Conservation (phyloP, 2,329 filamentous ascomycete species). For the Sclerotinia borealis region DNA sequence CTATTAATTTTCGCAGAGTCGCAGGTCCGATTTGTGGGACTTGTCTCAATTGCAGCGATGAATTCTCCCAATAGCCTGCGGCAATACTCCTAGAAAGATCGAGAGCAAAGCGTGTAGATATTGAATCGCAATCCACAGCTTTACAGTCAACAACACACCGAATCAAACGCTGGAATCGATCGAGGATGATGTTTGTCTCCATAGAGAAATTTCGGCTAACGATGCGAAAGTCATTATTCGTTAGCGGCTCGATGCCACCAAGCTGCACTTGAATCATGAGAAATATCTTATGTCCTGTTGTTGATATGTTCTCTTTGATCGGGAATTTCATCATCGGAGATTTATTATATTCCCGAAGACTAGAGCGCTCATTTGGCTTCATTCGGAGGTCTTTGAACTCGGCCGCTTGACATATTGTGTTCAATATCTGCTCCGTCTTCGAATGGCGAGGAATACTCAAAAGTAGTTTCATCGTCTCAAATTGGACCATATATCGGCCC, state of each 20-base stretch:
- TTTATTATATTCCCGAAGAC: constrained; percentile 69
- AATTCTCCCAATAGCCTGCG: constrained; percentile 71
- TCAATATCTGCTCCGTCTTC: constrained; percentile 62
- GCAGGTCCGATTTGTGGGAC: constrained; percentile 72
- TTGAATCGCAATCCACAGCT: constrained; percentile 51
- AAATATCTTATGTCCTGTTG: constrained; percentile 67
- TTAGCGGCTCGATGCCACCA: constrained; percentile 57
- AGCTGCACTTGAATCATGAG: constrained; percentile 72
- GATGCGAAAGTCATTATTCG: constrained; percentile 50
- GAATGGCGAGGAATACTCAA: constrained; percentile 55
- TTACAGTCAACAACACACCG: constrained; percentile 75
- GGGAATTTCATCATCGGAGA: constrained; percentile 62
- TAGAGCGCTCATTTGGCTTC: constrained; percentile 59
- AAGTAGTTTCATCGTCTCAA: constrained; percentile 71
- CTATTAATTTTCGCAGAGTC: constrained; percentile 66
- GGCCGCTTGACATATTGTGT: constrained; percentile 56
- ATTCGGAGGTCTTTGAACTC: constrained; percentile 71
- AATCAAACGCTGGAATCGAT: constrained; percentile 62
- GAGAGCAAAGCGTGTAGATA: constrained; percentile 61
- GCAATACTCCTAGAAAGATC: constrained; percentile 72
- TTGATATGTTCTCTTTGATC: constrained; percentile 60
- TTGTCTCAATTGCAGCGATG: constrained; percentile 74
- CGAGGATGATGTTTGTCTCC: constrained; percentile 60
- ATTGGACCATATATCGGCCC: constrained; percentile 75
- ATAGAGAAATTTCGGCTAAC: constrained; percentile 50